Base-by-base conservation (phyloP, 805 yeast species). In the Ascoidea tarda region DNA sequence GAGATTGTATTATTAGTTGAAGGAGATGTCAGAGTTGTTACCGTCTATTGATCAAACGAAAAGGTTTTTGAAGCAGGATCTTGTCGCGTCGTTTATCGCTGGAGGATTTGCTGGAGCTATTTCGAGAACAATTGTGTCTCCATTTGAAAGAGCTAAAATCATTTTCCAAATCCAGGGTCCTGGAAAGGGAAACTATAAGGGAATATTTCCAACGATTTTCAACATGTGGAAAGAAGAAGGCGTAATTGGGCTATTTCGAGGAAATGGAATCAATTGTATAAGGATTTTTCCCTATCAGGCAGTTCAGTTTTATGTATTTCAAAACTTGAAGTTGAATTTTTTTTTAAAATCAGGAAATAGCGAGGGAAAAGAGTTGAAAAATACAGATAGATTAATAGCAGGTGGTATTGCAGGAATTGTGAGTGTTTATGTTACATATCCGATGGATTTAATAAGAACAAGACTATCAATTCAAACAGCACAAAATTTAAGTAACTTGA, bases 271-370 rank as follows among this genome's bases (percentile, higher is more conserved):
- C 55, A 91, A 91, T 65, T 90, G 97, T 71, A 67, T 91, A 1
- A 73, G 99, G 52, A 87, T 93, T 32, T 79, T 91, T 56, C 99
- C 99, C 0, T 91, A 91, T 63, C 82, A 91, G 54, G 97, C 98
- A 0, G 95, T 89, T 12, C 99, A 91, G 68, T 91, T 87, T 69
- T 78, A 88, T 33, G 88, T 85, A 6, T 91, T 85, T 65, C 91
- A 91, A 59, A 64, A 72, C 49, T 42, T 54, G 16, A 21, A 21
- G 28, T 21, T 21, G 28, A 21, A 21, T 21, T 21, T 21, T 21
- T 58, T 64, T 16, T 62, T 60, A 58, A 69, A 38, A 38, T 8
- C 8, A 2, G 72, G 65, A 59, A 68, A 76, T 59, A 85, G 81
- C 62, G 63, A 57, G 53, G 61, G 54, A 53, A 59, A 51, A 54